Percentiles rank a stretch among this genome's conserved stretches.
phyloP scores from a whole-genome alignment of 2,329 filamentous ascomycete genomes.

The Paraphoma sp. region DNA sequence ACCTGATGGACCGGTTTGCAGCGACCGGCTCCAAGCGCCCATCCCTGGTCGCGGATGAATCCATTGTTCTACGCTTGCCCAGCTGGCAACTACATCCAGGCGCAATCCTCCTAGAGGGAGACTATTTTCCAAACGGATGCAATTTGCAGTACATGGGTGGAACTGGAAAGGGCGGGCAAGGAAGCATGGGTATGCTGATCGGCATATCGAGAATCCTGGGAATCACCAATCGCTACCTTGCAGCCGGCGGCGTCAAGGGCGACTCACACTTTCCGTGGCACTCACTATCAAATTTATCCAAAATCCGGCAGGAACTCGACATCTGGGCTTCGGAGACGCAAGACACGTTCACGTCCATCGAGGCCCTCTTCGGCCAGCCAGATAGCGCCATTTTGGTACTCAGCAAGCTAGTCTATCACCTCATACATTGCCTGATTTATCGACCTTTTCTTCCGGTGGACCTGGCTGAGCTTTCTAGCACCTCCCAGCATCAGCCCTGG shows the following conservation, averaged over 20 bases:
- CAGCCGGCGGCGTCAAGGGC: conserved; percentile 84
- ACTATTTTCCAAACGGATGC: conserved; percentile 80
- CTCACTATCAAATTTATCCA: conserved; percentile 81
- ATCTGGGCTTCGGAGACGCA: conserved; percentile 84
- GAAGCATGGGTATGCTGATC: conserved; percentile 80
- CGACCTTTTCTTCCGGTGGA: conserved; percentile 87
- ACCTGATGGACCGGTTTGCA: conserved; percentile 83
- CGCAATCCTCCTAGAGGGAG: conserved; percentile 72
- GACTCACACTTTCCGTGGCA: conserved; percentile 94
- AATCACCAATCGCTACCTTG: conserved; percentile 82
- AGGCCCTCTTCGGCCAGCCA: conserved; percentile 75
- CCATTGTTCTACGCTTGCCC: conserved; percentile 76
- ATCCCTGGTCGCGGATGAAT: conserved; percentile 79
- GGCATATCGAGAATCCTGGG: conserved; percentile 84
- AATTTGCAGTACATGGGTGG: conserved; percentile 77
- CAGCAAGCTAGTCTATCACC: conserved; percentile 85
- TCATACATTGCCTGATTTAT: conserved; percentile 86
- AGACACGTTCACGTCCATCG: conserved; percentile 77
- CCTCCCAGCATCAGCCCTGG: conserved; percentile 87
- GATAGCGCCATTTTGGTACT: conserved; percentile 81
- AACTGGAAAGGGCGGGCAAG: conserved; percentile 73
- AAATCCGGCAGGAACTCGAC: conserved; percentile 84
- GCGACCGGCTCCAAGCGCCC: conserved; percentile 82
- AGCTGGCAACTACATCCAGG: conserved; percentile 72
- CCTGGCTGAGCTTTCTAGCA: conserved; percentile 78